A percentile compares a stretch with the other conserved stretches of the same genome.
Conservation (phyloP, 139 green algal species). For the Tetradesmus obliquus region DNA sequence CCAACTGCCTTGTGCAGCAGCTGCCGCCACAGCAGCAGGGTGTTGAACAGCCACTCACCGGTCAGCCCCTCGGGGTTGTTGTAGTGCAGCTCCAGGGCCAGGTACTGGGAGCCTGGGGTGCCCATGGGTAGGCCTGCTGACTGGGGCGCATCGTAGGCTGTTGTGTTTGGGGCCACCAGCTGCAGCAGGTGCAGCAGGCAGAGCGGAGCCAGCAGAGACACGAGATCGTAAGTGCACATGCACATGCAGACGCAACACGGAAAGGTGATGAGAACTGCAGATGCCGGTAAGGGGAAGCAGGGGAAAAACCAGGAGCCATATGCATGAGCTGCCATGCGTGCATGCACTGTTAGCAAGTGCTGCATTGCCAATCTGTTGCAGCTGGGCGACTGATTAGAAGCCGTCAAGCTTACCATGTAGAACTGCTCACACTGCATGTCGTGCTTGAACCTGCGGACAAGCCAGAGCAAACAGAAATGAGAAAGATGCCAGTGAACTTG, state of each 20-base stretch:
- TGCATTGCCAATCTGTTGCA: not conserved
- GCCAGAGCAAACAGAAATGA: not conserved
- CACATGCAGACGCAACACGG: not conserved
- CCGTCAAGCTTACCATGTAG: conserved; percentile 3
- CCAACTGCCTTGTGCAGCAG: no score
- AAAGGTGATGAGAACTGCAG: not conserved
- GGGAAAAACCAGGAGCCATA: not conserved
- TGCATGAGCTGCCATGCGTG: not conserved
- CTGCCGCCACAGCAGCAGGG: not conserved
- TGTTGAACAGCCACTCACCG: not conserved
- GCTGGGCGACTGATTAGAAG: not conserved
- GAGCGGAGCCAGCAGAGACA: not conserved
- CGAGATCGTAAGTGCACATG: no score
- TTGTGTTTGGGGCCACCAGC: not conserved
- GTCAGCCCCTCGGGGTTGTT: conserved; percentile 39
- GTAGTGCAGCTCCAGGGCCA: conserved; percentile 50
- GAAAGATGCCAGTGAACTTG: no score
- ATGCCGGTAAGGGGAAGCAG: not conserved
- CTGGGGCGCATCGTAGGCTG: conserved; percentile 9
- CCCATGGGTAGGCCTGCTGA: conserved; percentile 24
- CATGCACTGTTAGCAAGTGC: not conserved
- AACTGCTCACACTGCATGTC: conserved; percentile 40
- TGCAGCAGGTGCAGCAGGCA: not conserved
- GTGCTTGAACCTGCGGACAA: not conserved
- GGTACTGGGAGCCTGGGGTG: not conserved